Evolutionary conservation across 306 rosid genomes (phyloP).

Genomic region (Morella rubra): DNA sequence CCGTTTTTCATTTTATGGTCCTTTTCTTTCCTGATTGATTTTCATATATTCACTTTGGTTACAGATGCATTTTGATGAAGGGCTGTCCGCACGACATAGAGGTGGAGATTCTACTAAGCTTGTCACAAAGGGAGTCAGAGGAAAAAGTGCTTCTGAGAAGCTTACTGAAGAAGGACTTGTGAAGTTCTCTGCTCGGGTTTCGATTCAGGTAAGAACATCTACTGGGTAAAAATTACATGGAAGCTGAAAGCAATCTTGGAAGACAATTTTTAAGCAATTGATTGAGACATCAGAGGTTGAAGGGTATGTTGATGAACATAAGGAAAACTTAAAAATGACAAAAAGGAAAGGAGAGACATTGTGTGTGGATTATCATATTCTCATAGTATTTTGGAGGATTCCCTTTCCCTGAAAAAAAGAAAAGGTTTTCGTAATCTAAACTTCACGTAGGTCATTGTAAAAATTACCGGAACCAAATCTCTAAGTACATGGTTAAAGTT

Average conservation of each 20-base stretch:
- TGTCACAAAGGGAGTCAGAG: conserved; percentile 75
- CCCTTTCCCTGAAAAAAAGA: background rate
- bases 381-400: background rate
- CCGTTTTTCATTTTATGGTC: conserved; percentile 10
- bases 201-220: conserved; percentile 76
- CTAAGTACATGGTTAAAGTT: background rate
- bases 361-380: background rate
- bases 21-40: conserved; percentile 2
- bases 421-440: background rate
- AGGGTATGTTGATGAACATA: background rate
- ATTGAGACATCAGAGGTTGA: conserved; percentile 14
- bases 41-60: conserved; percentile 14
- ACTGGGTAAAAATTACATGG: conserved; percentile 8
- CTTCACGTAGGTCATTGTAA: background rate
- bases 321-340: background rate
- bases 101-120: conserved; percentile 83
- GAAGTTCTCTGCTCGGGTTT: conserved; percentile 81
- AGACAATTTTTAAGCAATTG: background rate
- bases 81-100: conserved; percentile 78
- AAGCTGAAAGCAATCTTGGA: conserved; percentile 5
- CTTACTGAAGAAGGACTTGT: conserved; percentile 95
- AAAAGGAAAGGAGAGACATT: background rate
- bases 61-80: conserved; percentile 97
- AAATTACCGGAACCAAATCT: background rate
- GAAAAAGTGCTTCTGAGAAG: conserved; percentile 77